A percentile compares a stretch with the other conserved stretches of the same genome.
Conservation (phyloP, 139 green algal genomes). For the Coelastrella sp. region DNA sequence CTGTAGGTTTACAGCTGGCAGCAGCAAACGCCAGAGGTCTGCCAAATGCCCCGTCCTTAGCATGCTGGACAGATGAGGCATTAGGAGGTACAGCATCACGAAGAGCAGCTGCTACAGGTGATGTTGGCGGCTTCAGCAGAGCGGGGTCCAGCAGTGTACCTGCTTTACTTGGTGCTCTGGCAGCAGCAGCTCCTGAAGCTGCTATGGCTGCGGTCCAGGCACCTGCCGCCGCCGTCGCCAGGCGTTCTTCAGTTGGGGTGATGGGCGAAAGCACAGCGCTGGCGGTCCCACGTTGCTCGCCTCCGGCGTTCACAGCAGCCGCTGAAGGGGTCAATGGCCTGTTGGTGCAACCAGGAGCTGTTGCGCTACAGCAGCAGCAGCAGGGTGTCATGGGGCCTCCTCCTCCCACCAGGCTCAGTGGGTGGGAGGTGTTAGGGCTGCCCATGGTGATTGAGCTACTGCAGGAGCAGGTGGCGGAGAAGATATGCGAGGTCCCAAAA, state of each 20-base stretch:
- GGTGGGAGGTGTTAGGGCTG: slow-evolving; percentile 34
- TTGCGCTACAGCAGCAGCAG: slow-evolving; percentile 10
- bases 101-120: background rate
- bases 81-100: background rate
- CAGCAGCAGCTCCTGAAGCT: background rate
- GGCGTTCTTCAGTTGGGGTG: background rate
- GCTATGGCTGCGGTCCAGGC: background rate
- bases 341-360: too few relatives aligned
- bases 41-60: too few relatives aligned
- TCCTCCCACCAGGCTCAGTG: slow-evolving; percentile 29
- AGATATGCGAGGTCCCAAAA: background rate
- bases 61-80: background rate
- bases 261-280: background rate
- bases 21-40: background rate
- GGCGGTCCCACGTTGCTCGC: background rate
- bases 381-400: slow-evolving; percentile 27
- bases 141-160: background rate
- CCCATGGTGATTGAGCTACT: slow-evolving; percentile 18
- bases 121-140: background rate
- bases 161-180: background rate
- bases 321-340: background rate
- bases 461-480: slow-evolving; percentile 25
- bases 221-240: background rate
- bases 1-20: background rate
- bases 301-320: background rate